These are phyloP conservation scores for Coemansia guatemalensis DNA, from an alignment of 192 early-diverging fungal species.

Conservation along the genomic window DNA sequence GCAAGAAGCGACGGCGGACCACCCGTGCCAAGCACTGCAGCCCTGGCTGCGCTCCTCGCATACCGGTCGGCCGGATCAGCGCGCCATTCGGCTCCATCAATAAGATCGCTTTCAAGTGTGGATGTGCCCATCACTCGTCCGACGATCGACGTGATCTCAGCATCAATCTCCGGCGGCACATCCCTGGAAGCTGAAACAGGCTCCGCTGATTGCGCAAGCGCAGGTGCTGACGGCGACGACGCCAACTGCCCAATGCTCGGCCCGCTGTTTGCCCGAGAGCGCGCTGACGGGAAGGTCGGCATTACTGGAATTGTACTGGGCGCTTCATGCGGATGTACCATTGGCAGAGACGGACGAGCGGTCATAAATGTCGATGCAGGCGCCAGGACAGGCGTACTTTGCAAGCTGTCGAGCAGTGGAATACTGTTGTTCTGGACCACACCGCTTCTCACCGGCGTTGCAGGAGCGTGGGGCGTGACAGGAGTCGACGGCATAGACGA, in stretches of 20 bases:
- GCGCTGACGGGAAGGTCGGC: conserved; percentile 14
- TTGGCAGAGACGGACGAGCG: conserved; percentile 25
- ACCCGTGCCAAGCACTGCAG: conserved; percentile 8
- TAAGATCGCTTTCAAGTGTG: conserved; percentile 41
- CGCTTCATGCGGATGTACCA: conserved; percentile 15
- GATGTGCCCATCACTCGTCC: conserved; percentile 47
- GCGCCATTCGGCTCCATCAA: conserved; percentile 43
- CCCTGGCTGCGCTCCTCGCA: background rate
- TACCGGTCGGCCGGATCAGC: conserved; percentile 19
- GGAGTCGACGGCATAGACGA: background rate
- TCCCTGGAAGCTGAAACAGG: conserved; percentile 3
- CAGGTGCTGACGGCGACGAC: conserved; percentile 2
- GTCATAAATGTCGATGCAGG: conserved; percentile 17
- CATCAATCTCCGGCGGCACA: conserved; percentile 44
- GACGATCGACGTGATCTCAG: conserved; percentile 48
- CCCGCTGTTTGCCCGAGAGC: conserved; percentile 42
- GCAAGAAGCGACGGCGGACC: conserved; percentile 9
- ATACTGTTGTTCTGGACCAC: conserved; percentile 6
- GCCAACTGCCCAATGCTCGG: conserved; percentile 13
- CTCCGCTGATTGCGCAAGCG: conserved; percentile 3
- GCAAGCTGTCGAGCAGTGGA: conserved; percentile 25
- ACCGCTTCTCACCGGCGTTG: background rate
- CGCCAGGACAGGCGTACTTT: conserved; percentile 11
- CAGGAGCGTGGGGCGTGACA: background rate
- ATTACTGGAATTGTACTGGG: conserved; percentile 5